These are phyloP conservation scores for Botrytis hyacinthi DNA, from an alignment of 2,329 filamentous ascomycete genomes.

Conservation along the genomic window DNA sequence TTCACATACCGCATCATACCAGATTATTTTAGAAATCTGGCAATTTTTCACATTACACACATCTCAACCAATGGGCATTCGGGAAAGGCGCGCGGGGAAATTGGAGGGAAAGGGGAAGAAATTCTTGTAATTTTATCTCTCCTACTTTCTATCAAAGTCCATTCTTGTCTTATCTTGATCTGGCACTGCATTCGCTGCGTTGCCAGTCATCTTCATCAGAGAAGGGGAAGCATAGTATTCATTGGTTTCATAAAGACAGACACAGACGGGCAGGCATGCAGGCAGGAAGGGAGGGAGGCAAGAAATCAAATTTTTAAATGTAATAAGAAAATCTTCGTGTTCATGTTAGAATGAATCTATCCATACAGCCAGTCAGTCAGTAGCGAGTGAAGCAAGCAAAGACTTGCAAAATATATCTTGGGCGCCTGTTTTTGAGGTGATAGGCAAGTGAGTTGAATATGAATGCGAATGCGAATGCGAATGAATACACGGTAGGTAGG, in stretches of 20 bases:
- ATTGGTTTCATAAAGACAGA: background rate
- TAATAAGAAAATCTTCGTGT: slow-evolving; percentile 7
- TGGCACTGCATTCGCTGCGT: background rate
- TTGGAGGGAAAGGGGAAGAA: background rate
- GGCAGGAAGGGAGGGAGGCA: background rate
- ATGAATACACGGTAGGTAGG: too few species aligned
- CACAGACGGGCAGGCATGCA: background rate
- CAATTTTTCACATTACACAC: slow-evolving; percentile 1
- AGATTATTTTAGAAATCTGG: slow-evolving; percentile 7
- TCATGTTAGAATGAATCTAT: background rate
- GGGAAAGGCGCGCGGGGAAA: slow-evolving; percentile 11
- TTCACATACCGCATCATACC: background rate
- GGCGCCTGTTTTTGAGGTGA: background rate
- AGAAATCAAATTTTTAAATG: slow-evolving; percentile 7
- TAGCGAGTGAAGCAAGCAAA: background rate
- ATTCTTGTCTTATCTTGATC: background rate
- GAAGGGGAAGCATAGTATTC: background rate
- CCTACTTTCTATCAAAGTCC: slow-evolving; percentile 3
- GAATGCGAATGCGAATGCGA: background rate
- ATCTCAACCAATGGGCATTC: slow-evolving; percentile 11
- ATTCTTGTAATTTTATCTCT: slow-evolving; percentile 18
- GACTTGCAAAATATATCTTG: background rate
- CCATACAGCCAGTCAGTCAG: background rate
- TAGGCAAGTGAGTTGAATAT: background rate
- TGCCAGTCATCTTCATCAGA: background rate